These are phyloP conservation scores for Podila clonocystis DNA, from an alignment of 192 early-diverging fungal species.

Conservation along the genomic window DNA sequence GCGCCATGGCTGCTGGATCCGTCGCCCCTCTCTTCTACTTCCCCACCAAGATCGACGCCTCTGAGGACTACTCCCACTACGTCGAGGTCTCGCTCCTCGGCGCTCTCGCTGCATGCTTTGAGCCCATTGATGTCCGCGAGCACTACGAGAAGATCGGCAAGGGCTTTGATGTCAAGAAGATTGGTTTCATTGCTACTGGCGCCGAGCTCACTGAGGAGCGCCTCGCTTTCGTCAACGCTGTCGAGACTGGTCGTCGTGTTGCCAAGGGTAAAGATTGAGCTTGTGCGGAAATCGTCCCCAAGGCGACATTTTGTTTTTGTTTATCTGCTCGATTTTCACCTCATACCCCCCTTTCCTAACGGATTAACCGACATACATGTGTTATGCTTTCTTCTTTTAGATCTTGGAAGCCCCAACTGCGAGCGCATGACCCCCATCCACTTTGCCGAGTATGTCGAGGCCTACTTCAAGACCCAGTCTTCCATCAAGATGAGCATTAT, in stretches of 20 bases:
- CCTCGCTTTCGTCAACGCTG: slow-evolving; percentile 66
- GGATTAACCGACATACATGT: not conserved
- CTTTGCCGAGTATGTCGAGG: slow-evolving; percentile 73
- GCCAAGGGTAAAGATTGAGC: slow-evolving; percentile 58
- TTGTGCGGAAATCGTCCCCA: too few species aligned
- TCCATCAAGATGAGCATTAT: slow-evolving; percentile 71
- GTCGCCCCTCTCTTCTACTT: slow-evolving; percentile 68
- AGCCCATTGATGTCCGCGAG: slow-evolving; percentile 85
- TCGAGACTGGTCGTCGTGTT: slow-evolving; percentile 79
- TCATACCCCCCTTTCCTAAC: too few species aligned
- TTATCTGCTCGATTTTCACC: not conserved
- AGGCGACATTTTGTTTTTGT: not conserved
- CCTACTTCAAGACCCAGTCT: slow-evolving; percentile 63
- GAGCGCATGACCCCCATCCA: slow-evolving; percentile 88
- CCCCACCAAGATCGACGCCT: slow-evolving; percentile 57
- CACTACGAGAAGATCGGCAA: slow-evolving; percentile 60
- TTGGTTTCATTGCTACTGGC: slow-evolving; percentile 63
- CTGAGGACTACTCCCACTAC: slow-evolving; percentile 72
- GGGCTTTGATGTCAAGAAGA: slow-evolving; percentile 63
- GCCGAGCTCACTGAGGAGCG: slow-evolving; percentile 48
- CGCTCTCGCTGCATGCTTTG: slow-evolving; percentile 75
- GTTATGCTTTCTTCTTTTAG: slow-evolving; percentile 39
- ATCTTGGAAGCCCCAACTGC: slow-evolving; percentile 86
- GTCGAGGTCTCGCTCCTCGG: slow-evolving; percentile 80
- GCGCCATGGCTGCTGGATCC: slow-evolving; percentile 73